Percentiles rank a stretch among this genome's conserved stretches.
These are phyloP conservation scores for Sarcodon aspratus DNA, from an alignment of 768 basidiomycete genomes.

Conservation along the genomic window DNA sequence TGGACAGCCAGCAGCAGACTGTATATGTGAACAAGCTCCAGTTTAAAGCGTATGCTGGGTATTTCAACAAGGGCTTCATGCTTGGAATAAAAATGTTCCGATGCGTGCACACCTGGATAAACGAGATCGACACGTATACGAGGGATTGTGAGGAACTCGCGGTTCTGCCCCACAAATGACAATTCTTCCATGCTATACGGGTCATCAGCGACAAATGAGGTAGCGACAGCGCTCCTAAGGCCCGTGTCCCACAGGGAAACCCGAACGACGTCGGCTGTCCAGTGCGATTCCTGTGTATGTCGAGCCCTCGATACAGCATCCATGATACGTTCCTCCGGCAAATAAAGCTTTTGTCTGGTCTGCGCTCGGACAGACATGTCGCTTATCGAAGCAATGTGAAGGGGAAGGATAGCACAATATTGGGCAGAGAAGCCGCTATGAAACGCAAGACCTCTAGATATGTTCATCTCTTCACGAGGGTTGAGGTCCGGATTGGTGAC, in stretches of 20 bases:
- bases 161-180: neutral
- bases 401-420: conserved; percentile 37
- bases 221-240: conserved; percentile 54
- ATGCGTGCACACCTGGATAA: neutral
- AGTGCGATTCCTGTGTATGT: conserved; percentile 9
- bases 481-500: conserved; percentile 77
- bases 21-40: neutral
- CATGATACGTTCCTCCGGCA: conserved; percentile 38
- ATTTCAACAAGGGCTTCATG: neutral
- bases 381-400: conserved; percentile 1
- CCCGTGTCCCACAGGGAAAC: conserved; percentile 35
- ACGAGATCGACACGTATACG: neutral
- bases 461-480: conserved; percentile 49
- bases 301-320: conserved; percentile 34
- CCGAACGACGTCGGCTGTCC: conserved; percentile 31
- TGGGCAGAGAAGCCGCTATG: conserved; percentile 40
- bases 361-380: conserved; percentile 9
- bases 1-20: neutral
- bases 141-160: neutral
- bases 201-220: conserved; percentile 57
- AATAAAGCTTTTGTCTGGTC: conserved; percentile 32
- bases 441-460: conserved; percentile 60
- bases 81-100: neutral
- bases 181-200: conserved; percentile 25
- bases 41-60: neutral